phyloP scores from a whole-genome alignment of 768 basidiomycete species.

The Hebeloma cylindrosporum region DNA sequence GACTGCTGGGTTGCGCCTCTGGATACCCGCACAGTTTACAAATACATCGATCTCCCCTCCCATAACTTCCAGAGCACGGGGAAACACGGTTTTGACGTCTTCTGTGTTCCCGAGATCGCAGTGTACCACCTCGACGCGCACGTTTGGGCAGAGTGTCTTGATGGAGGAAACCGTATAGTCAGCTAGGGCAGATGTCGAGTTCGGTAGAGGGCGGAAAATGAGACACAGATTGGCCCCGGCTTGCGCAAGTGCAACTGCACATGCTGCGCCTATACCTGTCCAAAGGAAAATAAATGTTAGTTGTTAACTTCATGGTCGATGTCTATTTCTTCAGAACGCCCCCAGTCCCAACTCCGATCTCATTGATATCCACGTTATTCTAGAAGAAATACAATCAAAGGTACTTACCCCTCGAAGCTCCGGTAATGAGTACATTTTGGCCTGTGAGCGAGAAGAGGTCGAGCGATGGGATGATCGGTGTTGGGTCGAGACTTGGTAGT shows the following conservation, averaged over 20 bases:
- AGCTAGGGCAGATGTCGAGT: slow-evolving; percentile 10
- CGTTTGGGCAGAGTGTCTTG: slow-evolving; percentile 25
- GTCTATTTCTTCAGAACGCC: too few species aligned
- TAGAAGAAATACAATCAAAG: slow-evolving; percentile 2
- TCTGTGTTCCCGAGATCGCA: slow-evolving; percentile 43
- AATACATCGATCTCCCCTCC: slow-evolving; percentile 53
- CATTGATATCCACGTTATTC: too few species aligned
- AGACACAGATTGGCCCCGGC: slow-evolving; percentile 50
- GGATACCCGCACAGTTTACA: slow-evolving; percentile 71
- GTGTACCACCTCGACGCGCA: slow-evolving; percentile 33
- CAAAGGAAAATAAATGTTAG: neutral
- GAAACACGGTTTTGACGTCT: slow-evolving; percentile 42
- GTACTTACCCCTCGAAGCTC: slow-evolving; percentile 66
- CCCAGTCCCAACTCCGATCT: too few species aligned
- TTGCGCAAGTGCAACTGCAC: slow-evolving; percentile 48
- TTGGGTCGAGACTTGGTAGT: slow-evolving; percentile 51
- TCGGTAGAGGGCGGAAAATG: slow-evolving; percentile 35
- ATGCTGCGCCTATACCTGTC: slow-evolving; percentile 51
- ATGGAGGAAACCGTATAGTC: slow-evolving; percentile 22
- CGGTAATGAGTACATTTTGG: slow-evolving; percentile 76
- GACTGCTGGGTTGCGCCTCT: slow-evolving; percentile 56
- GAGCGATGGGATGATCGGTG: slow-evolving; percentile 48
- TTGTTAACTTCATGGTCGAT: too few species aligned
- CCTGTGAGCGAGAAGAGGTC: slow-evolving; percentile 68
- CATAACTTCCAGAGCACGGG: slow-evolving; percentile 38